Percentiles rank a stretch among this genome's conserved stretches.
phyloP scores from a whole-genome alignment of 2,329 filamentous ascomycete genomes.

The Cladosporium sp. region DNA sequence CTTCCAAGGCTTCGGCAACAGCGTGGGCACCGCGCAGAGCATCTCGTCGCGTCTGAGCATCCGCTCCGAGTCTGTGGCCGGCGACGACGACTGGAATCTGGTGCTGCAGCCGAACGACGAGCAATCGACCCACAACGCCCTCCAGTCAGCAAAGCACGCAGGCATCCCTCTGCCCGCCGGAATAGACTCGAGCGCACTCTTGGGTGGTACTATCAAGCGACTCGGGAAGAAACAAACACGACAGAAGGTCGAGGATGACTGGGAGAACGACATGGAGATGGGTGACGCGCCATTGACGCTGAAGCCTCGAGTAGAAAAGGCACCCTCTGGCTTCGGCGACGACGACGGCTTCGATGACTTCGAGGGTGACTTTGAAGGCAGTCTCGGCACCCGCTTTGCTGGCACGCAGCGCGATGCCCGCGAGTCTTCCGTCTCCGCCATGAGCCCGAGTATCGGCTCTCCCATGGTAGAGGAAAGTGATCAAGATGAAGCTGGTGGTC shows the following conservation, averaged over 20 bases:
- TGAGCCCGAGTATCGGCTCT: constrained; percentile 90
- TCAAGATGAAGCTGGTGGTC: constrained; percentile 79
- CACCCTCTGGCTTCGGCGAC: constrained; percentile 35
- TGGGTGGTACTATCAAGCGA: constrained; percentile 89
- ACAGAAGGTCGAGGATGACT: constrained; percentile 47
- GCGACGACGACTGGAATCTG: constrained; percentile 85
- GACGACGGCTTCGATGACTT: constrained; percentile 81
- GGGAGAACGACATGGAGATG: constrained; percentile 49
- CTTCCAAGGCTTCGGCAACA: constrained; percentile 53
- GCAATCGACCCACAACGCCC: constrained; percentile 75
- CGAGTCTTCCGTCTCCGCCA: constrained; percentile 80
- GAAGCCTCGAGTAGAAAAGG: constrained; percentile 32
- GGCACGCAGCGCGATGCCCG: constrained; percentile 78
- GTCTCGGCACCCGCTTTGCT: constrained; percentile 82
- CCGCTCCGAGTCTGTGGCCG: constrained; percentile 68
- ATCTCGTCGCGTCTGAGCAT: constrained; percentile 78
- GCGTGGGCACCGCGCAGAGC: constrained; percentile 65
- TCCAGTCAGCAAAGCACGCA: constrained; percentile 78
- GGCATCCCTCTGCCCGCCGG: constrained; percentile 88
- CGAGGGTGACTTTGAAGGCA: constrained; percentile 96
- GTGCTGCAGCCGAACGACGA: constrained; percentile 82
- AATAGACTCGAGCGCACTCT: constrained; percentile 80
- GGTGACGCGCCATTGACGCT: constrained; percentile 38
- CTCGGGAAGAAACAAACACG: constrained; percentile 58
- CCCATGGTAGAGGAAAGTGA: constrained; percentile 95